A percentile compares a stretch with the other conserved stretches of the same genome.
These are phyloP conservation scores for Eucalyptus coolabah DNA, from an alignment of 345 rosid species.

Conservation along the genomic window DNA sequence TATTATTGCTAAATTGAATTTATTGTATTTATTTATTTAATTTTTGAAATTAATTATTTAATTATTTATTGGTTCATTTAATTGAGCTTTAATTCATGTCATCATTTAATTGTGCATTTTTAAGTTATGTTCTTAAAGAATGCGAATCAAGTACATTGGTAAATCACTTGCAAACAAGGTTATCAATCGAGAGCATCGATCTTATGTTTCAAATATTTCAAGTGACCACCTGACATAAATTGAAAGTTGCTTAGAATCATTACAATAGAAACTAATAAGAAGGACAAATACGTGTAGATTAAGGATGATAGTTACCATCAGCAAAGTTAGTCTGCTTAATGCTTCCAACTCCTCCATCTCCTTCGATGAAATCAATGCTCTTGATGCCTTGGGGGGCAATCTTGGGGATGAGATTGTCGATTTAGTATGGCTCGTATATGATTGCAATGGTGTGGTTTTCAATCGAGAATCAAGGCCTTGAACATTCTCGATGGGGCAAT, in stretches of 20 bases:
- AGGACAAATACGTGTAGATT: neutral
- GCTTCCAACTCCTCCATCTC: constrained; percentile 24
- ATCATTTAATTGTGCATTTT: too few species aligned
- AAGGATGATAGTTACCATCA: neutral
- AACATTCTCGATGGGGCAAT: neutral
- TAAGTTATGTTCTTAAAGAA: too few species aligned
- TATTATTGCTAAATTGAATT: too few species aligned
- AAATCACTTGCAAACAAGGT: too few species aligned
- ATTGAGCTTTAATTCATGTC: too few species aligned
- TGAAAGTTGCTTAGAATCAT: neutral
- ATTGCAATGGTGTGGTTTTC: too few species aligned
- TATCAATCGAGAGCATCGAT: neutral
- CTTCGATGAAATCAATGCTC: constrained; percentile 4
- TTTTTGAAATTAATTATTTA: too few species aligned
- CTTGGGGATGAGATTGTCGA: constrained; percentile 1
- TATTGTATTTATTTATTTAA: too few species aligned
- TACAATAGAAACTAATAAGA: neutral
- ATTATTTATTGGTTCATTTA: too few species aligned
- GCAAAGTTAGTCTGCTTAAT: constrained; percentile 8
- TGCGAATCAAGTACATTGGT: too few species aligned
- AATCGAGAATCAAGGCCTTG: neutral
- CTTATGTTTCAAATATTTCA: neutral
- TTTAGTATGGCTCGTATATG: too few species aligned
- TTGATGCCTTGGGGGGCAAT: constrained; percentile 10
- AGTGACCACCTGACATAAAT: neutral